phyloP scores from a whole-genome alignment of 495 filamentous ascomycete genomes.

The Hypoxylon rickii region DNA sequence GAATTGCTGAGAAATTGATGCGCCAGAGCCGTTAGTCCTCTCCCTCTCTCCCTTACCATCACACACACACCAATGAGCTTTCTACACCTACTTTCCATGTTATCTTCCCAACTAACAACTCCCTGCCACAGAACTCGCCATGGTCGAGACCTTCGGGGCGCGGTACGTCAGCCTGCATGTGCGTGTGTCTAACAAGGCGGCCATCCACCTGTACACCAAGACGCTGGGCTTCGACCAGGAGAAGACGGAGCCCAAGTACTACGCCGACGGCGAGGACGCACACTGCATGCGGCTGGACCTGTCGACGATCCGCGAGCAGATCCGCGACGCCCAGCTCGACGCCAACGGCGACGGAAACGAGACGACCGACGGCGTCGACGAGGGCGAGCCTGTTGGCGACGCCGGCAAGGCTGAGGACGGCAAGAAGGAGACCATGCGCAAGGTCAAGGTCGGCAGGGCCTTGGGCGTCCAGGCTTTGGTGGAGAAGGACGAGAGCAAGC shows the following conservation, averaged over 20 bases:
- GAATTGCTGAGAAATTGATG: slow-evolving; percentile 97
- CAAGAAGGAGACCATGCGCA: slow-evolving; percentile 49
- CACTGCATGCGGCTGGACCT: slow-evolving; percentile 91
- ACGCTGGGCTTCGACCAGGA: slow-evolving; percentile 91
- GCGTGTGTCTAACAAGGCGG: slow-evolving; percentile 88
- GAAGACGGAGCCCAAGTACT: slow-evolving; percentile 92
- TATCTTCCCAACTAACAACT: slow-evolving; percentile 13
- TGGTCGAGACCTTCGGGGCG: slow-evolving; percentile 91
- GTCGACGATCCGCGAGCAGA: slow-evolving; percentile 58
- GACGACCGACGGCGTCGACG: slow-evolving; percentile 42
- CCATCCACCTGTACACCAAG: slow-evolving; percentile 88
- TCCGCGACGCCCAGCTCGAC: slow-evolving; percentile 44
- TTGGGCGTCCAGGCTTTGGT: slow-evolving; percentile 85
- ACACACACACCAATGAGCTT: neutral
- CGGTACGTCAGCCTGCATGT: slow-evolving; percentile 95
- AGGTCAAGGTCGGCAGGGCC: slow-evolving; percentile 78
- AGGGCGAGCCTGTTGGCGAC: slow-evolving; percentile 52
- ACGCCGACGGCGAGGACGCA: slow-evolving; percentile 97
- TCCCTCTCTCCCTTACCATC: neutral
- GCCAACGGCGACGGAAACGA: slow-evolving; percentile 43
- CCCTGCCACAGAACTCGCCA: slow-evolving; percentile 73
- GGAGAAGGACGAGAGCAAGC: slow-evolving; percentile 72
- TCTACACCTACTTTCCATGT: too few relatives aligned
- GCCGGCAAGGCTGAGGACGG: slow-evolving; percentile 45
- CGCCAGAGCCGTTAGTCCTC: slow-evolving; percentile 83